Conservation (phyloP, 768 basidiomycete genomes). For the Tubosaeta brunneosetosa region DNA sequence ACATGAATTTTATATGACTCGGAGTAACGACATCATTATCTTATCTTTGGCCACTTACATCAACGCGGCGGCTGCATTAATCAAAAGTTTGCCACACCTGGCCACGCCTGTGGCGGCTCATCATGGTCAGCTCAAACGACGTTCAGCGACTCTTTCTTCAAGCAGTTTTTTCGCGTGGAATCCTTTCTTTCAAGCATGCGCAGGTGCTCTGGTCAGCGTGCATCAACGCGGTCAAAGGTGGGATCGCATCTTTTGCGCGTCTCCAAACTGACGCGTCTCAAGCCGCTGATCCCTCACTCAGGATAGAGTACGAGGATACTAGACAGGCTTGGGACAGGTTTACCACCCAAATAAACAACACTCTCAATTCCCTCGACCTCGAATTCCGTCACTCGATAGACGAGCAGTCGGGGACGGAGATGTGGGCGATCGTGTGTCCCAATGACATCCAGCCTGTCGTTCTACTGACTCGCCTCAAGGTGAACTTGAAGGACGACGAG, state of each 20-base stretch:
- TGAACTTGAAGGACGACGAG: constrained; percentile 76
- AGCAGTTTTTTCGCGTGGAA: constrained; percentile 64
- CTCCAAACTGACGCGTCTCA: constrained; percentile 4
- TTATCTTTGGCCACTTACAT: neutral
- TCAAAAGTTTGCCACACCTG: no score
- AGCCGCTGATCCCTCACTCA: constrained; percentile 54
- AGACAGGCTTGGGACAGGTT: constrained; percentile 57
- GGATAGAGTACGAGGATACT: constrained; percentile 38
- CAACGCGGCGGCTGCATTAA: no score
- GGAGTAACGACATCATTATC: neutral
- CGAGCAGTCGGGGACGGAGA: constrained; percentile 57
- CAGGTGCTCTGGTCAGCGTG: constrained; percentile 64
- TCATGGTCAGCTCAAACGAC: constrained; percentile 52
- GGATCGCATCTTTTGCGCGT: neutral
- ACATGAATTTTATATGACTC: neutral
- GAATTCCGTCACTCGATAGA: constrained; percentile 63
- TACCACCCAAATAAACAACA: constrained; percentile 52
- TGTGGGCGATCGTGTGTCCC: constrained; percentile 63
- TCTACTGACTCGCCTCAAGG: constrained; percentile 38
- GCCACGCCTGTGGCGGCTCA: no score
- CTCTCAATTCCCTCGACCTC: constrained; percentile 66
- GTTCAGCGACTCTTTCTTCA: constrained; percentile 78
- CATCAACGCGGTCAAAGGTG: constrained; percentile 64
- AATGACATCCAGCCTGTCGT: neutral
- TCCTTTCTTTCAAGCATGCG: constrained; percentile 62